Conservation (phyloP, 2,329 filamentous ascomycete genomes). For the Cytospora piceae region DNA sequence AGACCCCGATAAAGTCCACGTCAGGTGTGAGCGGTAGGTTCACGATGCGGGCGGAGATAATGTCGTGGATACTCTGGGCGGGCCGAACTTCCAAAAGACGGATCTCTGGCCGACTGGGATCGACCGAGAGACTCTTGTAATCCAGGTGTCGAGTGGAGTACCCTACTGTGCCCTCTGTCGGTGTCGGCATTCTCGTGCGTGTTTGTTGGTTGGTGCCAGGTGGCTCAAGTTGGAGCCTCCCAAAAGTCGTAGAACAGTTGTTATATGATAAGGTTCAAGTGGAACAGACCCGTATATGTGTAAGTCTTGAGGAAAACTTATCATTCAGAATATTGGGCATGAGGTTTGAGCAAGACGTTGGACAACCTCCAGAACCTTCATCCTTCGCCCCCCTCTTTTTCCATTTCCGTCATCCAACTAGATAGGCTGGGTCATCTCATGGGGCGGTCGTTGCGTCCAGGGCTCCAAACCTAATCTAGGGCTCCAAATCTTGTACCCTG, state of each 20-base stretch:
- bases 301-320: not conserved
- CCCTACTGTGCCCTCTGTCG: not conserved
- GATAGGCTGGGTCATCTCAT: not conserved
- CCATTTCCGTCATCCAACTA: not conserved
- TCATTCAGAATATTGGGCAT: not conserved
- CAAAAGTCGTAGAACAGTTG: not conserved
- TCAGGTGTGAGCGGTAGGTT: slow-evolving; percentile 18
- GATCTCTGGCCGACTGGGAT: slow-evolving; percentile 18
- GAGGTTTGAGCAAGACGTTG: too few species aligned
- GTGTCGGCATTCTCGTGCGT: slow-evolving; percentile 17
- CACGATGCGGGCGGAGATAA: slow-evolving; percentile 22
- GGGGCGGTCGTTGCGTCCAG: not conserved
- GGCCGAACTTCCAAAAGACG: slow-evolving; percentile 26
- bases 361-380: not conserved
- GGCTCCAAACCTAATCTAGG: not conserved
- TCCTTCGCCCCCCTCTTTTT: not conserved
- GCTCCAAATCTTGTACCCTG: not conserved
- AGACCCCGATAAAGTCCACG: slow-evolving; percentile 22
- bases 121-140: slow-evolving; percentile 24
- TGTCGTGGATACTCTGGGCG: slow-evolving; percentile 23
- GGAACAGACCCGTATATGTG: not conserved
- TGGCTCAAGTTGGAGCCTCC: not conserved
- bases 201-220: not conserved
- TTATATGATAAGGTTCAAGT: not conserved
- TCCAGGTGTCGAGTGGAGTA: slow-evolving; percentile 20